phyloP scores from a whole-genome alignment of 2,329 filamentous ascomycete species.

The Claviceps spartinae region DNA sequence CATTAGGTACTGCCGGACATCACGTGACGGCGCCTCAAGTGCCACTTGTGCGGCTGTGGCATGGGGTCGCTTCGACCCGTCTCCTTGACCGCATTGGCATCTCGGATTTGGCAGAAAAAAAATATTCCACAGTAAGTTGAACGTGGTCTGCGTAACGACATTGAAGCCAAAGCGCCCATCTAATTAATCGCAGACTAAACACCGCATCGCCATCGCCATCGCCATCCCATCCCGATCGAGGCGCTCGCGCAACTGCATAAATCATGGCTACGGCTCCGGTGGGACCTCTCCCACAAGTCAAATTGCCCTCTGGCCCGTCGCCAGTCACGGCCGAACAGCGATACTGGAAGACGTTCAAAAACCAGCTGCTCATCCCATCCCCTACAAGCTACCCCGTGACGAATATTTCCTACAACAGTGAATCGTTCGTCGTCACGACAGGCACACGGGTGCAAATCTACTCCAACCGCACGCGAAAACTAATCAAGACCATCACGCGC shows the following conservation, averaged over 20 bases:
- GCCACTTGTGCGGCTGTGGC: too few species aligned
- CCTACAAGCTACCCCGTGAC: slow-evolving; percentile 83
- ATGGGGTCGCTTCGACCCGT: not conserved
- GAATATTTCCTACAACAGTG: slow-evolving; percentile 66
- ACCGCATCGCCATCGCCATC: too few species aligned
- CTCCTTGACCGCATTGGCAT: slow-evolving; percentile 11
- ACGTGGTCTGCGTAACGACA: too few species aligned
- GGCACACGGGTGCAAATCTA: slow-evolving; percentile 88
- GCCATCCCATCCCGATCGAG: too few species aligned
- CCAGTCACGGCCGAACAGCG: slow-evolving; percentile 81
- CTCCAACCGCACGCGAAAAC: slow-evolving; percentile 80
- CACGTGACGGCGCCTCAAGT: too few species aligned
- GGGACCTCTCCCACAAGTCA: slow-evolving; percentile 64
- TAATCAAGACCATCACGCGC: slow-evolving; percentile 84
- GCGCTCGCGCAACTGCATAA: slow-evolving; percentile 17
- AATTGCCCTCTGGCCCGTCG: slow-evolving; percentile 69
- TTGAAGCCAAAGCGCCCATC: too few species aligned
- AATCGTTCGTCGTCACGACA: slow-evolving; percentile 86
- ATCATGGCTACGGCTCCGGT: slow-evolving; percentile 55
- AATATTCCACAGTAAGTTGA: slow-evolving; percentile 12
- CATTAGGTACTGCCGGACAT: too few species aligned
- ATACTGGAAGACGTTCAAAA: slow-evolving; percentile 94
- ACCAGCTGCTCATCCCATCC: slow-evolving; percentile 77
- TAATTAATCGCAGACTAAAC: too few species aligned
- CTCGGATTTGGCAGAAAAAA: slow-evolving; percentile 17